phyloP scores from a whole-genome alignment of 2,329 filamentous ascomycete genomes.

The Talaromyces sp. region DNA sequence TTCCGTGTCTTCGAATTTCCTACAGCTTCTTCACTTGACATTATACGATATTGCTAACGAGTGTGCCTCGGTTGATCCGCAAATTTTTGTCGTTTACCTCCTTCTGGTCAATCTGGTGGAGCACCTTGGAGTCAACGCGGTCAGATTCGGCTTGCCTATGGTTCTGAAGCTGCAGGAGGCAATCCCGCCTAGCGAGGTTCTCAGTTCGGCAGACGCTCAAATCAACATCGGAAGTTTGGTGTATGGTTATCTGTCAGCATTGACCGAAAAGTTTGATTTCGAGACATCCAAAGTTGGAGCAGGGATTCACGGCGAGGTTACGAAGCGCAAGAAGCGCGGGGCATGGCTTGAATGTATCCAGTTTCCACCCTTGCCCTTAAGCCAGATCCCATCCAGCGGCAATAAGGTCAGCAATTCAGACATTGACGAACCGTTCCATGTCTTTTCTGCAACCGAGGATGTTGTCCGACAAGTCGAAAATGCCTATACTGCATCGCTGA shows the following conservation, averaged over 20 bases:
- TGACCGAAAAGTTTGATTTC: conserved; percentile 73
- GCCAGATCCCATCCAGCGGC: conserved; percentile 51
- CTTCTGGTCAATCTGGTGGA: conserved; percentile 69
- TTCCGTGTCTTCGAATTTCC: conserved; percentile 61
- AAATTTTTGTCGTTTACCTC: conserved; percentile 71
- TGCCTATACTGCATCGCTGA: conserved; percentile 59
- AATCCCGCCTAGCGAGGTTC: conserved; percentile 41
- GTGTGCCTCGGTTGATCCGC: conserved; percentile 64
- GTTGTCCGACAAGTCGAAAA: conserved; percentile 71
- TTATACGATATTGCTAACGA: conserved; percentile 86
- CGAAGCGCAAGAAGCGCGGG: conserved; percentile 64
- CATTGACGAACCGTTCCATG: conserved; percentile 48
- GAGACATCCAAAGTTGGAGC: conserved; percentile 64
- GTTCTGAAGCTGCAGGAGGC: conserved; percentile 83
- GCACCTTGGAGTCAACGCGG: conserved; percentile 76
- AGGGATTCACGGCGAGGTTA: conserved; percentile 70
- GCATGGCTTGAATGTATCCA: conserved; percentile 75
- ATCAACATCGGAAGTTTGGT: conserved; percentile 78
- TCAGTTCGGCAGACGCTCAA: conserved; percentile 56
- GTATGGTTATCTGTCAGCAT: conserved; percentile 80
- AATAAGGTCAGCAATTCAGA: conserved; percentile 38
- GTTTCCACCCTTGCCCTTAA: conserved; percentile 62
- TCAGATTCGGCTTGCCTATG: conserved; percentile 77
- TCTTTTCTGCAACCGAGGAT: conserved; percentile 67
- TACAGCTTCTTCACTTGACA: conserved; percentile 76